These are phyloP conservation scores for Diaporthe longicolla DNA, from an alignment of 2,329 filamentous ascomycete species.

Conservation along the genomic window DNA sequence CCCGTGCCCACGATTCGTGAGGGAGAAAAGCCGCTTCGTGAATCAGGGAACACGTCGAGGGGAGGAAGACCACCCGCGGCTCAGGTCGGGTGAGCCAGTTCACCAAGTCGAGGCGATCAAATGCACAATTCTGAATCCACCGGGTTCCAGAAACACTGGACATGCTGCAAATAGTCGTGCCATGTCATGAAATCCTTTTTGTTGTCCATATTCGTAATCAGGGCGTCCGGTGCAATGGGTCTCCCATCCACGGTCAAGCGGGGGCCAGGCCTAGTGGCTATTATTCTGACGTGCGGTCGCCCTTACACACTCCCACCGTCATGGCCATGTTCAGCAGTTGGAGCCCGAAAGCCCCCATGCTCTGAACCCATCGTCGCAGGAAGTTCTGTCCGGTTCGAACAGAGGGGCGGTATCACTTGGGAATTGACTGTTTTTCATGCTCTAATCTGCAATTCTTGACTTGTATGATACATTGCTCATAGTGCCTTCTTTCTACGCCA, in stretches of 20 bases:
- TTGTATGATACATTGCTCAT: slow-evolving; percentile 21
- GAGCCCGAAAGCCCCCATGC: too few relatives aligned
- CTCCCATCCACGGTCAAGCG: background rate
- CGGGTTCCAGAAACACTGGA: background rate
- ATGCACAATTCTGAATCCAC: slow-evolving; percentile 15
- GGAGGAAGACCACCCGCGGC: slow-evolving; percentile 8
- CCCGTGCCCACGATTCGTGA: slow-evolving; percentile 39
- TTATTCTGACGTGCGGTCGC: too few relatives aligned
- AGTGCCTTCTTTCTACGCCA: background rate
- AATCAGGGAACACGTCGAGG: background rate
- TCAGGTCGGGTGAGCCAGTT: slow-evolving; percentile 15
- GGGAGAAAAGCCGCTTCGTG: slow-evolving; percentile 32
- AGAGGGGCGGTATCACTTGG: background rate
- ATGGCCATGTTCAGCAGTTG: background rate
- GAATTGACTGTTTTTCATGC: background rate
- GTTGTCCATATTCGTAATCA: background rate
- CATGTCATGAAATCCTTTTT: background rate
- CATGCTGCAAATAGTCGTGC: slow-evolving; percentile 1
- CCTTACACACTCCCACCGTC: background rate
- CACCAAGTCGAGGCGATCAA: slow-evolving; percentile 15
- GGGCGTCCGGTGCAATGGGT: background rate
- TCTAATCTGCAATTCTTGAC: slow-evolving; percentile 23
- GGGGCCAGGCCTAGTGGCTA: background rate
- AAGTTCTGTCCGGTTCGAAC: background rate
- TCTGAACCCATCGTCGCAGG: background rate